These are phyloP conservation scores for Aspergillus homomorphus DNA, from an alignment of 495 filamentous ascomycete genomes.

Conservation along the genomic window DNA sequence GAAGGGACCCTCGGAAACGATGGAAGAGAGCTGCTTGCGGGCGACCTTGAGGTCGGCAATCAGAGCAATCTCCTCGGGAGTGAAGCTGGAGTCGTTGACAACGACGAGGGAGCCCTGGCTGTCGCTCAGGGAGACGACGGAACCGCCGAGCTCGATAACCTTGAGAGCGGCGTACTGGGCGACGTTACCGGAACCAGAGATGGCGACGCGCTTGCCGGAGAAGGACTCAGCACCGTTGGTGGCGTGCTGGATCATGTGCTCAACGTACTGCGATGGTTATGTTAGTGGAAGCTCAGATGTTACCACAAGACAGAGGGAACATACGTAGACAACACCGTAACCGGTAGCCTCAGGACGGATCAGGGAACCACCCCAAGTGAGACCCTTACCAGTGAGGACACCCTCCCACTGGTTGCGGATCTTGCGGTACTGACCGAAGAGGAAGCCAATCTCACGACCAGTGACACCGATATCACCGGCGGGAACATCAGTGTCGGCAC, in stretches of 20 bases:
- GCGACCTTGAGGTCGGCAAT: slow-evolving; percentile 85
- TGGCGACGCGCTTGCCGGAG: slow-evolving; percentile 87
- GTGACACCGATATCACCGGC: slow-evolving; percentile 94
- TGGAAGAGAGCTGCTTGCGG: slow-evolving; percentile 72
- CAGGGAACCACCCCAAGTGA: slow-evolving; percentile 85
- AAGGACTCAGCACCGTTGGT: slow-evolving; percentile 77
- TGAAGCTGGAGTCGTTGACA: slow-evolving; percentile 62
- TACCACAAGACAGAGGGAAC: slow-evolving; percentile 10
- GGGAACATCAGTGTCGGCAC: slow-evolving; percentile 91
- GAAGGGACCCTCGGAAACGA: slow-evolving; percentile 49
- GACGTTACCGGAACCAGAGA: slow-evolving; percentile 97
- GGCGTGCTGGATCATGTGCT: slow-evolving; percentile 91
- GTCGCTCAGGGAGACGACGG: slow-evolving; percentile 91
- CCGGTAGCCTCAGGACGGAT: slow-evolving; percentile 98
- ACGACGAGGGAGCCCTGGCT: slow-evolving; percentile 80
- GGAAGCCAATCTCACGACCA: slow-evolving; percentile 84
- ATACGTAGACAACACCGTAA: slow-evolving; percentile 85
- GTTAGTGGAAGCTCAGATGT: not conserved
- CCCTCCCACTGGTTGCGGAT: slow-evolving; percentile 90
- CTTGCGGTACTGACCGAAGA: slow-evolving; percentile 94
- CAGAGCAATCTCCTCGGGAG: slow-evolving; percentile 66
- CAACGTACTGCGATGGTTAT: slow-evolving; percentile 58
- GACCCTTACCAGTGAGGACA: slow-evolving; percentile 93
- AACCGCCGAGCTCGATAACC: slow-evolving; percentile 92
- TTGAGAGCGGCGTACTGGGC: slow-evolving; percentile 98